Percentiles rank a stretch among this genome's conserved stretches.
Evolutionary conservation across 257 asterid genomes (phyloP).

Genomic region (Solanum etuberosum): DNA sequence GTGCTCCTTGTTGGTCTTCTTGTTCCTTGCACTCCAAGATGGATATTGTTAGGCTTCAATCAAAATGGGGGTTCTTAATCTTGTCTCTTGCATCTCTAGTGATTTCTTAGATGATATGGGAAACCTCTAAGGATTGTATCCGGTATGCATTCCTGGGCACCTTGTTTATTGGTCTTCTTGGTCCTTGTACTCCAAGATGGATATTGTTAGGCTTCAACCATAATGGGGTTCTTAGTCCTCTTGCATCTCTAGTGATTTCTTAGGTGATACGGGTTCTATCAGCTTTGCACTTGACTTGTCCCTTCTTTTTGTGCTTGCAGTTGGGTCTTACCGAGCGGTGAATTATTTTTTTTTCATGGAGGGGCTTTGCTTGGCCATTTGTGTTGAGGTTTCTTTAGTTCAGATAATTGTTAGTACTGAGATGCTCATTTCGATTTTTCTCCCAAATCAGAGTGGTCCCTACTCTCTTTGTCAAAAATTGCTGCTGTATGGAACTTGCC

Average conservation of each 20-base stretch:
- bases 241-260: background rate
- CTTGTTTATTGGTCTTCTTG: background rate
- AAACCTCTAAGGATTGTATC: background rate
- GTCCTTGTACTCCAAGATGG: background rate
- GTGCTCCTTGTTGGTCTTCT: background rate
- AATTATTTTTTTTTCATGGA: too few relatives aligned
- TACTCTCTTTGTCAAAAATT: too few relatives aligned
- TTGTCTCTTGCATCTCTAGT: background rate
- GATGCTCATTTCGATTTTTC: too few relatives aligned
- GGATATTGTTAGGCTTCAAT: background rate
- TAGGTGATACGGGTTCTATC: background rate
- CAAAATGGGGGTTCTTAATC: background rate
- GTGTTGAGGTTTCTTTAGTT: too few relatives aligned
- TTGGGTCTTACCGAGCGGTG: too few relatives aligned
- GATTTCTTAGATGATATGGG: background rate
- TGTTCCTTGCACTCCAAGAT: background rate
- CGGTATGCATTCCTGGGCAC: background rate
- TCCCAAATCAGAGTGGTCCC: too few relatives aligned
- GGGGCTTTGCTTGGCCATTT: too few relatives aligned
- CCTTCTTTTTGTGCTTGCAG: too few relatives aligned
- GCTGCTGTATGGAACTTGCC: too few relatives aligned
- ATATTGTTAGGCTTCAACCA: background rate
- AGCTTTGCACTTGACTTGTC: too few relatives aligned
- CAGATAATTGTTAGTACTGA: too few relatives aligned
- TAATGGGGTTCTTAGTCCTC: background rate